Percentiles rank a stretch among this genome's conserved stretches.
phyloP scores from a whole-genome alignment of 2,329 filamentous ascomycete genomes.

The Phaeoacremonium minimum region DNA sequence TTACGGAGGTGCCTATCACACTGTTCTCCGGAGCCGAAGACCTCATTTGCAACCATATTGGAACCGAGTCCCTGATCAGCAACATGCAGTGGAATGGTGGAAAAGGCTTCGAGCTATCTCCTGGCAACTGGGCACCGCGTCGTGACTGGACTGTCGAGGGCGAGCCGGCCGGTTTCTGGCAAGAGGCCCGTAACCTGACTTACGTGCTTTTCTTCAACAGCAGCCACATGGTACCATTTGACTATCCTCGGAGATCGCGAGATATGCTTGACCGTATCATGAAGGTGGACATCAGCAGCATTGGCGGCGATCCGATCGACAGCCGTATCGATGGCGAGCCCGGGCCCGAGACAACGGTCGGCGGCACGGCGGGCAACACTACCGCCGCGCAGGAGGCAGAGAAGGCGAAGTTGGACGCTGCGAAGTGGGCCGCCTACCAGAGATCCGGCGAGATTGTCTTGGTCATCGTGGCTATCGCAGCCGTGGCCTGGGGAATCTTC shows the following conservation, averaged over 20 bases:
- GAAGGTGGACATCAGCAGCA: slow-evolving; percentile 82
- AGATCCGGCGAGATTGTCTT: slow-evolving; percentile 83
- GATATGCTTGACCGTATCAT: slow-evolving; percentile 99
- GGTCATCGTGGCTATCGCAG: slow-evolving; percentile 73
- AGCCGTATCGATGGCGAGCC: slow-evolving; percentile 83
- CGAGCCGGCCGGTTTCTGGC: slow-evolving; percentile 84
- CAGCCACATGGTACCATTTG: slow-evolving; percentile 97
- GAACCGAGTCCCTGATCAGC: slow-evolving; percentile 85
- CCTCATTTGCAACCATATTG: slow-evolving; percentile 94
- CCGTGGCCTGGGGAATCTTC: slow-evolving; percentile 69
- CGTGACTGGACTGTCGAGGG: slow-evolving; percentile 93
- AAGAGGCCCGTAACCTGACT: slow-evolving; percentile 89
- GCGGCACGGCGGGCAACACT: slow-evolving; percentile 54
- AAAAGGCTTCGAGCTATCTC: slow-evolving; percentile 83
- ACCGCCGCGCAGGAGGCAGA: slow-evolving; percentile 64
- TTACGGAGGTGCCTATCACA: slow-evolving; percentile 72
- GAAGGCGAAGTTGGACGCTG: slow-evolving; percentile 70
- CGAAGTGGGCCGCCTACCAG: slow-evolving; percentile 85
- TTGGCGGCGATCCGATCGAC: slow-evolving; percentile 76
- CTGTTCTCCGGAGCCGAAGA: slow-evolving; percentile 94
- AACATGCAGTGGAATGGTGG: slow-evolving; percentile 90
- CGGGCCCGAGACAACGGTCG: slow-evolving; percentile 71
- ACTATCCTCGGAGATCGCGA: slow-evolving; percentile 77
- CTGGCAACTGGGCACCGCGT: slow-evolving; percentile 87
- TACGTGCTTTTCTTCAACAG: slow-evolving; percentile 95